phyloP scores from a whole-genome alignment of 2,329 filamentous ascomycete species.

The Colletotrichum agaves region DNA sequence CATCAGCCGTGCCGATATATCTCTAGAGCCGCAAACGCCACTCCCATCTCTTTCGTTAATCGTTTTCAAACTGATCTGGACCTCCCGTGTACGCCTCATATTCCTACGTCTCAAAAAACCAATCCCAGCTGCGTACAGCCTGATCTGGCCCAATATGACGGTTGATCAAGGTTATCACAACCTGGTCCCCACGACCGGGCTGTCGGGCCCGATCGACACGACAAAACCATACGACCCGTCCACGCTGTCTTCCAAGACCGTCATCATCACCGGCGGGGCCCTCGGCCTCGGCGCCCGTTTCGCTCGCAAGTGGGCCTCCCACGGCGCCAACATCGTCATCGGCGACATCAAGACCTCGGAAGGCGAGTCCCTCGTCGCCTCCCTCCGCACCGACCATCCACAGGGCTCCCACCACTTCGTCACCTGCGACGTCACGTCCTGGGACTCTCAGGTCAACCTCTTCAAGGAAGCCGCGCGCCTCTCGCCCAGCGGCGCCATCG shows the following conservation, averaged over 20 bases:
- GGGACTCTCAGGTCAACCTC: slow-evolving; percentile 70
- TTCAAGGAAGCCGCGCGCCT: slow-evolving; percentile 68
- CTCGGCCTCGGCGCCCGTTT: slow-evolving; percentile 69
- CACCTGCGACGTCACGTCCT: slow-evolving; percentile 73
- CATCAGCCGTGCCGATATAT: background rate
- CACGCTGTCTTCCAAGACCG: slow-evolving; percentile 63
- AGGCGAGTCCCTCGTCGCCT: slow-evolving; percentile 65
- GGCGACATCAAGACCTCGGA: slow-evolving; percentile 68
- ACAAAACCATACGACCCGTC: slow-evolving; percentile 55
- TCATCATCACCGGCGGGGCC: slow-evolving; percentile 73
- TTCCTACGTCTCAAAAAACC: background rate
- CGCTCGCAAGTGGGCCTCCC: slow-evolving; percentile 62
- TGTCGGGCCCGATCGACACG: slow-evolving; percentile 59
- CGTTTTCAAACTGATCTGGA: background rate
- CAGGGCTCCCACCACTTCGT: slow-evolving; percentile 57
- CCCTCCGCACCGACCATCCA: slow-evolving; percentile 55
- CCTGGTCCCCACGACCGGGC: slow-evolving; percentile 25
- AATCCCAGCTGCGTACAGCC: background rate
- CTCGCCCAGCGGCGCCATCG: slow-evolving; percentile 66
- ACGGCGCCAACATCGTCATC: slow-evolving; percentile 70
- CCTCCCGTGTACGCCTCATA: background rate
- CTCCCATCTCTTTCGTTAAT: too few relatives aligned
- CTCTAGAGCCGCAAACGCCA: background rate
- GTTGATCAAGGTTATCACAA: slow-evolving; percentile 29
- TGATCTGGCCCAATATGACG: slow-evolving; percentile 26